Conservation (phyloP, 208 protist species). For the Trypanosoma cruzi region DNA sequence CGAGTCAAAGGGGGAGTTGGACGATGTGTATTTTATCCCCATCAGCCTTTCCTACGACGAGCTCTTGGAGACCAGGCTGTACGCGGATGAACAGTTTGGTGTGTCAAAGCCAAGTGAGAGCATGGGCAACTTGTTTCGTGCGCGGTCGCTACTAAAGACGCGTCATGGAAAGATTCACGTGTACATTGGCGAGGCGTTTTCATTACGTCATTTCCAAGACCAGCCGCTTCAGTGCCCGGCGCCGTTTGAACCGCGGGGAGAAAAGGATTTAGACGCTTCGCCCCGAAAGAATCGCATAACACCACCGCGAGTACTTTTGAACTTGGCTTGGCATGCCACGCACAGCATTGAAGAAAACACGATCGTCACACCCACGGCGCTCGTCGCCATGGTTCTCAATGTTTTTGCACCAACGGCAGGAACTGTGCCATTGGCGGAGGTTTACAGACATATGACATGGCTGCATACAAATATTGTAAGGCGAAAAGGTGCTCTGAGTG, state of each 20-base stretch:
- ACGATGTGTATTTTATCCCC: constrained; percentile 84
- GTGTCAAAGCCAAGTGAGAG: constrained; percentile 83
- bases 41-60: constrained; percentile 92
- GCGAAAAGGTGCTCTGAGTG: constrained; percentile 47
- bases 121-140: constrained; percentile 71
- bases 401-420: constrained; percentile 30
- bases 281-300: constrained; percentile 18
- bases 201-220: constrained; percentile 45
- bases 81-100: constrained; percentile 88
- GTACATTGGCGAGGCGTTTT: constrained; percentile 76
- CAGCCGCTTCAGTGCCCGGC: constrained; percentile 46
- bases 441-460: constrained; percentile 47
- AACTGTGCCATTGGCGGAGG: constrained; percentile 4
- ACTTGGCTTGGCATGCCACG: constrained; percentile 67
- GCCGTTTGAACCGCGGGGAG: constrained; percentile 39
- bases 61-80: constrained; percentile 78
- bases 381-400: constrained; percentile 76
- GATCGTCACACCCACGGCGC: constrained; percentile 72
- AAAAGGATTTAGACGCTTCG: not conserved
- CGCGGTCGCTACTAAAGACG: constrained; percentile 44
- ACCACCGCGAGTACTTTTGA: constrained; percentile 39
- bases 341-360: constrained; percentile 68
- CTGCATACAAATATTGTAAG: constrained; percentile 43
- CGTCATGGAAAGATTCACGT: constrained; percentile 85
- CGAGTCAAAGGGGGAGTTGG: constrained; percentile 49